Percentiles rank a stretch among this genome's conserved stretches.
Conservation (phyloP, 176 grass and related monocot species). For the Ensete ventricosum region DNA sequence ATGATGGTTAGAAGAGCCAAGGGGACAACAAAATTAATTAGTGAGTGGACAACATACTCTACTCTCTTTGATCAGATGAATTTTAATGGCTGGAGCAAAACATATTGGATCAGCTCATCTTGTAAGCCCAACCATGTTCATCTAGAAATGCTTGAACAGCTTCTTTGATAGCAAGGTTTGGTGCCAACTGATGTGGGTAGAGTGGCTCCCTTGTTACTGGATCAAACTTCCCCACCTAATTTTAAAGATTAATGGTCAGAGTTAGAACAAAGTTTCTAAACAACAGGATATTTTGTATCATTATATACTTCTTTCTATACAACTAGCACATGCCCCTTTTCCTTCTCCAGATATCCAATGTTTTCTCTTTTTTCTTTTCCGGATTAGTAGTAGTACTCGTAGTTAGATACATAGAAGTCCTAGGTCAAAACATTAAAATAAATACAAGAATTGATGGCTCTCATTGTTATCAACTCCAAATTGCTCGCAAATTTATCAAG, state of each 20-base stretch:
- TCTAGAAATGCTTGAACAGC: conserved; percentile 64
- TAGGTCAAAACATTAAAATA: neutral
- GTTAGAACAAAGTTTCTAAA: neutral
- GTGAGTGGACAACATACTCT: neutral
- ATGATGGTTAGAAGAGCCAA: neutral
- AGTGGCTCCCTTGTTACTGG: conserved; percentile 54
- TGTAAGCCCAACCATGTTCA: conserved; percentile 81
- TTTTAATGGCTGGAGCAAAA: neutral
- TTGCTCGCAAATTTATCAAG: too few relatives aligned
- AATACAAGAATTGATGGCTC: too few relatives aligned
- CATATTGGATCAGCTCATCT: conserved; percentile 27
- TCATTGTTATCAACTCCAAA: too few relatives aligned
- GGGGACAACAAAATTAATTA: neutral
- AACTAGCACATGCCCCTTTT: neutral
- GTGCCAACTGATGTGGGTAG: conserved; percentile 52
- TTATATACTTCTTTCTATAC: neutral
- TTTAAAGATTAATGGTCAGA: neutral
- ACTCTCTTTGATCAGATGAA: neutral
- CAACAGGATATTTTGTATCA: neutral
- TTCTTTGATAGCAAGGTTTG: conserved; percentile 78
- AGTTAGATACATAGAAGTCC: neutral
- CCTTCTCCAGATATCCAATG: neutral
- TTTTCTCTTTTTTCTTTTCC: neutral
- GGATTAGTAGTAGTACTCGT: neutral
- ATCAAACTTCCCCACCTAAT: conserved; percentile 70